Conservation (phyloP, 2,329 filamentous ascomycete genomes). For the Cercospora sp. region DNA sequence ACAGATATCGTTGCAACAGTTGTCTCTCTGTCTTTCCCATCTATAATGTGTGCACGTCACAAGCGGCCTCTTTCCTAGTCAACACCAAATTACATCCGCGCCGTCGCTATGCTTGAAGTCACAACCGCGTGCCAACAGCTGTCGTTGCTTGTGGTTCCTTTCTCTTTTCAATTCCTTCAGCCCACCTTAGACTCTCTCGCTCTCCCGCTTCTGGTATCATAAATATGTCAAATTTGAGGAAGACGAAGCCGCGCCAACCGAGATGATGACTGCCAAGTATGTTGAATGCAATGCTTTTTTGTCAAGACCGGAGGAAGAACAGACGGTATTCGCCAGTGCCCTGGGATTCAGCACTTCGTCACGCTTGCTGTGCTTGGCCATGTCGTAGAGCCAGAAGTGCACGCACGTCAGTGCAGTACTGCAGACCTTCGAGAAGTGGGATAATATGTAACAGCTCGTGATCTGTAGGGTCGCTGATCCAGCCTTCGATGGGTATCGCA, state of each 20-base stretch:
- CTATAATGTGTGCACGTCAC: not conserved
- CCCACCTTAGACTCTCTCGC: not conserved
- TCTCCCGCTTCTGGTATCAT: not conserved
- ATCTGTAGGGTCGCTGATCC: constrained; percentile 98
- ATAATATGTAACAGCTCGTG: constrained; percentile 91
- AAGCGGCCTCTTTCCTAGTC: not conserved
- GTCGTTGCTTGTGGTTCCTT: not conserved
- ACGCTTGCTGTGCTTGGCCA: constrained; percentile 61
- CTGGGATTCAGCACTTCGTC: not conserved
- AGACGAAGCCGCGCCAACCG: not conserved
- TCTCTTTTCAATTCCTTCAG: not conserved
- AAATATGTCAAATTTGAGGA: not conserved
- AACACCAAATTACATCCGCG: not conserved
- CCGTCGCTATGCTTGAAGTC: not conserved
- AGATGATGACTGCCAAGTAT: not conserved
- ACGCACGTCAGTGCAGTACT: constrained; percentile 94
- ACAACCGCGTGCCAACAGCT: not conserved
- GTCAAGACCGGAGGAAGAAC: not conserved
- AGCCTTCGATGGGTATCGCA: constrained; percentile 97
- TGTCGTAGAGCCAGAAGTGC: constrained; percentile 84
- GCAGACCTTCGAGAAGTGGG: constrained; percentile 86
- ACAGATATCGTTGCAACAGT: constrained; percentile 2
- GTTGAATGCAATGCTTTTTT: not conserved
- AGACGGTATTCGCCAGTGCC: not conserved
- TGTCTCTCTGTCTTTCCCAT: not conserved